phyloP scores from a whole-genome alignment of 1,284 basidiomycete species.

The Ustilago vetiveriae region DNA sequence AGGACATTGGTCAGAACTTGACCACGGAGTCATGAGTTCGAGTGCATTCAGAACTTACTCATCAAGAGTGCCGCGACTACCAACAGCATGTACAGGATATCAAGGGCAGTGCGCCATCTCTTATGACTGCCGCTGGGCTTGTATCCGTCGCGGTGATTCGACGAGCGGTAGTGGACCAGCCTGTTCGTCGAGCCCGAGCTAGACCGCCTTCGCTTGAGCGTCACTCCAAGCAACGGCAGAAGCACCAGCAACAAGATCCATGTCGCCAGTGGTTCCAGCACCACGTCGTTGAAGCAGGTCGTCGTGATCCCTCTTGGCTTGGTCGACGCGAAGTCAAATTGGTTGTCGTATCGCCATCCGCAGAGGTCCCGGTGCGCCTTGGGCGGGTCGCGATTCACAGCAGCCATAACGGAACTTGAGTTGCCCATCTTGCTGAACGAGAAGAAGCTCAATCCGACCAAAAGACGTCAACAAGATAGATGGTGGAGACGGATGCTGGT shows the following conservation, averaged over 20 bases:
- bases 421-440: conserved; percentile 9
- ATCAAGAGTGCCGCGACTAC: conserved; percentile 48
- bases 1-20: conserved; percentile 2
- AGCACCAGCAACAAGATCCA: conserved; percentile 45
- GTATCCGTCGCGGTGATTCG: conserved; percentile 8
- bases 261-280: conserved; percentile 50
- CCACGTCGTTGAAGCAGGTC: conserved; percentile 55
- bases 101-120: conserved; percentile 11
- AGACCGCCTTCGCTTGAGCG: conserved; percentile 5
- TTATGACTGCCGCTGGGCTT: conserved; percentile 16
- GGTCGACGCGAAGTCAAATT: conserved; percentile 31
- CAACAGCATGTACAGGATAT: conserved; percentile 44
- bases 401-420: conserved; percentile 7
- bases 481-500: too few relatives aligned
- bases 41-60: conserved; percentile 35
- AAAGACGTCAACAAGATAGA: too few relatives aligned
- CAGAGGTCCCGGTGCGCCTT: conserved; percentile 33
- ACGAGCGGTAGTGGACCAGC: conserved; percentile 25
- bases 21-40: neutral
- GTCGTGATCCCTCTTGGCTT: conserved; percentile 19
- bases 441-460: too few relatives aligned
- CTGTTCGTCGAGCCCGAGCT: conserved; percentile 9
- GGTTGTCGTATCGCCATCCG: conserved; percentile 32
- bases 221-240: conserved; percentile 19
- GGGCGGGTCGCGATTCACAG: conserved; percentile 23